Evolutionary conservation across 2,329 filamentous ascomycete genomes (phyloP), one percentile per base, ranked within the genome.

Genomic region (Fusarium devonianum): DNA sequence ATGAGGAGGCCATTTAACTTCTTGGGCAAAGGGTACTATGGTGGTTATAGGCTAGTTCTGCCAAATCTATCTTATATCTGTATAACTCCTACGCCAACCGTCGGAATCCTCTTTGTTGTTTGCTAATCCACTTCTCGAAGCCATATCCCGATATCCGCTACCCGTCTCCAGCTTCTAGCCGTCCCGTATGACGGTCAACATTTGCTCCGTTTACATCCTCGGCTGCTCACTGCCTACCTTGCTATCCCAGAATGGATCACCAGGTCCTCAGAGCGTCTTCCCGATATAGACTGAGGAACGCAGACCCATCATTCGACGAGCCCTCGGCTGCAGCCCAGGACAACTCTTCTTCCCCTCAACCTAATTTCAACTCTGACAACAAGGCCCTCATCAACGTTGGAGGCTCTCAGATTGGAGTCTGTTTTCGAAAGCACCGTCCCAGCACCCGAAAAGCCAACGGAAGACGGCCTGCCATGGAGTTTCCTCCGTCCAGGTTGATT

Each of bases 121-220:
- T 58, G 56, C 36, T 21, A 33, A 32, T 25, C 51, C 25, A 56
- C 39, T 30, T 52, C 32, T 56, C 28, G 30, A 60, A 58, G 46
- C 30, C 51, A 52, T 42, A 51, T 30, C 38, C 51, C 23, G 28
- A 7, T 16, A 11, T 5, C 29, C 13, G 14, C 29, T 32, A 32
- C 29, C 29, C 29, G 29, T 32, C 13, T 17, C 29, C 29, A 32
- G 29, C 14, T 32, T 32, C 13, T 14, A 32, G 29, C 29, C 29
- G 29, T 32, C 35, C 53, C 40, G 28, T 45, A 35, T 42, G 14
- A 5, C 46, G 33, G 21, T 13, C 23, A 7, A 16, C 19, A 25
- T 12, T 43, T 37, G 25, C 30, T 30, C 34, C 25, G 18, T 36
- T 49, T 23, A 18, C 34, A 19, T n/a, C 10, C 21, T 21, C 21